Evolutionary conservation across 441 rosid genomes (phyloP).

Genomic region (Codiaeum variegatum): DNA sequence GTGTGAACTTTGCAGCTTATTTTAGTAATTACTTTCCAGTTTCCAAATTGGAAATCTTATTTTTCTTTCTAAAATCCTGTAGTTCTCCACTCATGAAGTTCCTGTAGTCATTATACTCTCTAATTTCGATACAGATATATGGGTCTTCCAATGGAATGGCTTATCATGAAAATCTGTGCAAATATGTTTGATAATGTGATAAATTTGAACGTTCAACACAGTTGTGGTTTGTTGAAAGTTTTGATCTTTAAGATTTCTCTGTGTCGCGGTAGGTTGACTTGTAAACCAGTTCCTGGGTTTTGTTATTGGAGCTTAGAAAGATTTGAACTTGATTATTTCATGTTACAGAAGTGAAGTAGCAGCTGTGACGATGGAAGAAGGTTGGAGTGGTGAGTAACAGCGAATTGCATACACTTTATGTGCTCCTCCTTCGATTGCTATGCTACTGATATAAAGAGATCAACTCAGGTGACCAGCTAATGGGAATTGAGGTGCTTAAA

Average conservation of each 20-base stretch:
- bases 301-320: neutral
- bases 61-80: neutral
- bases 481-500: neutral
- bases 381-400: neutral
- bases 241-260: neutral
- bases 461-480: neutral
- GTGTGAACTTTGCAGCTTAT: neutral
- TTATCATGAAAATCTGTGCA: neutral
- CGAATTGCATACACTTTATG: neutral
- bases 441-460: neutral
- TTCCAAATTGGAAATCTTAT: neutral
- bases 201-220: neutral
- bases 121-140: neutral
- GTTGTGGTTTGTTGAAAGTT: neutral
- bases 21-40: neutral
- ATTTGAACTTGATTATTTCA: conserved; percentile 1
- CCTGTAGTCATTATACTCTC: neutral
- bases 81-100: neutral
- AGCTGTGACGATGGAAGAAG: neutral
- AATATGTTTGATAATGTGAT: neutral
- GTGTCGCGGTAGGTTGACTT: neutral
- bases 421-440: neutral
- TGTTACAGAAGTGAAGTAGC: conserved; percentile 8
- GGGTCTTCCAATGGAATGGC: neutral
- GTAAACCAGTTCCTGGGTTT: neutral